Base-by-base conservation (phyloP, 805 yeast genomes). In the Priceomyces melissophilus region DNA sequence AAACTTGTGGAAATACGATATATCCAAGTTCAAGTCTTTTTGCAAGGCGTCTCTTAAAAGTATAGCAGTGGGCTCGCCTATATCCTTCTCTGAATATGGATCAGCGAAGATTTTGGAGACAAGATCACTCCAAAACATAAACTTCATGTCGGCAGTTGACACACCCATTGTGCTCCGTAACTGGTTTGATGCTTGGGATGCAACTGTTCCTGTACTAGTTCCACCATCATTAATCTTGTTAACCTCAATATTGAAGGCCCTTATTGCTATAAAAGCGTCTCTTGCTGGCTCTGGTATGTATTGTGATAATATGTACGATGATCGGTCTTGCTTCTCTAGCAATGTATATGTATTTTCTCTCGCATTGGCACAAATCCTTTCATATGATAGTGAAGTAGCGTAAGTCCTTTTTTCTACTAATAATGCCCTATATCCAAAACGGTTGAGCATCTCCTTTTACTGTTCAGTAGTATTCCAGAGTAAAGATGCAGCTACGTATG, bases 81-180 rank as follows among this genome's bases (percentile, higher is more conserved):
- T 63, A 37, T 64, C 61, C 33, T 61, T 51, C 11, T 61, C 65
- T 29, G 57, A 43, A 20, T 42, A 30, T 3, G 70, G 69, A 47
- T 60, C 48, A 10, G 63, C 53, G 46, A 73, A 71, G 6, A 79
- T 67, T 43, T 68, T 70, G 30, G 71, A 67, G 5, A 87, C 43
- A 43, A 76, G 67, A 38, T 83, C 84, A 45, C 79, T 71, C 95
- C 95, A 87, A 58, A 83, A 84, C 49, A 81, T 79, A 56, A 84
- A 78, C 52, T 84, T 80, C 54, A 85, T 42, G 58, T 73, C 74
- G 27, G 59, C 55, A 1, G 76, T 68, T 29, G 75, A 63, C 9
- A 64, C 36, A 28, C 74, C 69, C 56, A 70, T 28, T 34, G 69
- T 43, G 32, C 49, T 36, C 46, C 64, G 42, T 41, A 54, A 43